Evolutionary conservation across 139 green algal genomes (phyloP).

Genomic region (Micractinium conductrix): DNA sequence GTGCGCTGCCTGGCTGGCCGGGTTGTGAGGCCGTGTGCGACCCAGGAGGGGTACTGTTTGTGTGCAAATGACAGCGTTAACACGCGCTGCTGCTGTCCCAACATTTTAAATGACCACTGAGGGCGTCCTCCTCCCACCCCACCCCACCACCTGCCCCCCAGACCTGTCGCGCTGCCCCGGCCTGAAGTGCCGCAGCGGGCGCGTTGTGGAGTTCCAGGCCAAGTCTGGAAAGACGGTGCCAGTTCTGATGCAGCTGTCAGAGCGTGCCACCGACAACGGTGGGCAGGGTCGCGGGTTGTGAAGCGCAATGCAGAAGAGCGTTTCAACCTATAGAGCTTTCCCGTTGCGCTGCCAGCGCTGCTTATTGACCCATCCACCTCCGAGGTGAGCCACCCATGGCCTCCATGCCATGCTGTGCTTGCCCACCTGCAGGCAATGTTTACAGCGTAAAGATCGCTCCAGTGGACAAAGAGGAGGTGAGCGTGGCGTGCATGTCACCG

Average conservation of each 20-base stretch:
- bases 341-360: too few relatives aligned
- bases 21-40: neutral
- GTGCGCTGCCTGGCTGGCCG: neutral
- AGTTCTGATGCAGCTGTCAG: neutral
- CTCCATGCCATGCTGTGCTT: too few relatives aligned
- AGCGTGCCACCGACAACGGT: conserved; percentile 1
- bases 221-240: conserved; percentile 11
- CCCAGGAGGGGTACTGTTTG: too few relatives aligned
- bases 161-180: conserved; percentile 4
- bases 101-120: too few relatives aligned
- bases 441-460: neutral
- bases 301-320: neutral
- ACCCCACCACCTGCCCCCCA: neutral
- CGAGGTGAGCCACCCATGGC: too few relatives aligned
- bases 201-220: neutral
- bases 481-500: neutral
- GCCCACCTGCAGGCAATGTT: neutral
- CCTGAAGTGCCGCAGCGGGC: conserved; percentile 14
- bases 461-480: conserved; percentile 12
- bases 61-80: too few relatives aligned
- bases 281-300: neutral
- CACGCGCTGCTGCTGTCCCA: too few relatives aligned
- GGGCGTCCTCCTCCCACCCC: neutral
- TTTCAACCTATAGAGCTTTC: neutral
- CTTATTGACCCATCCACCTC: too few relatives aligned